Evolutionary conservation across 805 yeast species (phyloP).

Genomic region (Spencermartinsiella europaea): DNA sequence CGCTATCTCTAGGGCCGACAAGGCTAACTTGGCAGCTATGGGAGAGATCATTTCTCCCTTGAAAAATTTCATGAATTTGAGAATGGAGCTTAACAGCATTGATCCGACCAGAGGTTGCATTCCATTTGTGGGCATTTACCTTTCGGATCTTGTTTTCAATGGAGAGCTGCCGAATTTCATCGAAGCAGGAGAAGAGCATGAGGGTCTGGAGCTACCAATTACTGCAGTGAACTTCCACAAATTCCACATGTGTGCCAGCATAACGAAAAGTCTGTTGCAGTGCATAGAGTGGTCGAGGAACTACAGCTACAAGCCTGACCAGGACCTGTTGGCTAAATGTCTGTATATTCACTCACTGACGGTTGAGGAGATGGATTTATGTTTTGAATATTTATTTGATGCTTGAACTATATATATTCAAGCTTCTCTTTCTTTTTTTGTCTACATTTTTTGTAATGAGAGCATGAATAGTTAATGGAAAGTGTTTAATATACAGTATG

Average conservation of each 20-base stretch:
- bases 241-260: slow-evolving; percentile 67
- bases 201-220: slow-evolving; percentile 13
- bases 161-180: slow-evolving; percentile 54
- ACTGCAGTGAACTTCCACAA: slow-evolving; percentile 63
- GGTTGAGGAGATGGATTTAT: slow-evolving; percentile 26
- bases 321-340: slow-evolving; percentile 75
- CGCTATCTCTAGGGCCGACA: slow-evolving; percentile 64
- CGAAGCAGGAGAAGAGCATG: slow-evolving; percentile 24
- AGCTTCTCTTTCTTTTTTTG: background rate
- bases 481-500: too few species aligned
- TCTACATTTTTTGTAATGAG: background rate
- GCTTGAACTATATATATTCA: background rate
- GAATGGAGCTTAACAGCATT: slow-evolving; percentile 57
- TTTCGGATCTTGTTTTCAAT: slow-evolving; percentile 77
- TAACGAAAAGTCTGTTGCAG: slow-evolving; percentile 71
- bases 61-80: slow-evolving; percentile 62
- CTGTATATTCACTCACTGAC: slow-evolving; percentile 53
- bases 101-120: slow-evolving; percentile 70
- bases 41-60: slow-evolving; percentile 71
- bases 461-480: too few species aligned
- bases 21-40: slow-evolving; percentile 58
- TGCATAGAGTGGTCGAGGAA: slow-evolving; percentile 80
- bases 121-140: slow-evolving; percentile 83
- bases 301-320: slow-evolving; percentile 51
- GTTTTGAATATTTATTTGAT: slow-evolving; percentile 15